Evolutionary conservation across 139 green algal species (phyloP).

Genomic region (Chlorella vulgaris): DNA sequence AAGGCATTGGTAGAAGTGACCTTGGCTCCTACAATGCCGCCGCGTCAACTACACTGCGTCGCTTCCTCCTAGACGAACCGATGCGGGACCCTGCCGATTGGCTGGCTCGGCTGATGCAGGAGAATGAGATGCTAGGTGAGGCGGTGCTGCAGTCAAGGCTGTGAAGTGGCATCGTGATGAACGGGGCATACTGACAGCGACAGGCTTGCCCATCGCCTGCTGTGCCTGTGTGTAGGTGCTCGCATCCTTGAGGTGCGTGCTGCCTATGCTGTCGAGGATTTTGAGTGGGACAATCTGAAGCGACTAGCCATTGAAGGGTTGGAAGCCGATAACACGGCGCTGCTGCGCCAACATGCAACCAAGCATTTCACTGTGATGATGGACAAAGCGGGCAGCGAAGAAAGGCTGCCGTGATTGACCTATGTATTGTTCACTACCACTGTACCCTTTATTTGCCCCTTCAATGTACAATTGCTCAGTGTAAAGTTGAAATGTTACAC

Average conservation of each 20-base stretch:
- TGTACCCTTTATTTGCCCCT: too few species aligned
- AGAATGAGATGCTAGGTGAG: slow-evolving; percentile 40
- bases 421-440: too few species aligned
- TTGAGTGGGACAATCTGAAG: slow-evolving; percentile 81
- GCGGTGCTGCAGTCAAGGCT: background rate
- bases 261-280: slow-evolving; percentile 75
- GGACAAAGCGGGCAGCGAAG: background rate
- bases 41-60: slow-evolving; percentile 29
- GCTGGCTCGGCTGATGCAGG: slow-evolving; percentile 41
- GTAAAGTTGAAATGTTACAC: too few species aligned
- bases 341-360: slow-evolving; percentile 56
- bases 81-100: slow-evolving; percentile 24
- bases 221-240: too few species aligned
- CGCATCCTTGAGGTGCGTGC: slow-evolving; percentile 80
- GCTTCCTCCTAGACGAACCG: slow-evolving; percentile 47
- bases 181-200: background rate
- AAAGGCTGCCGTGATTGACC: background rate
- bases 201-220: too few species aligned
- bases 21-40: slow-evolving; percentile 61
- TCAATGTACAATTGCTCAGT: too few species aligned
- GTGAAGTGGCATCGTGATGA: background rate
- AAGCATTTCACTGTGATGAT: slow-evolving; percentile 27
- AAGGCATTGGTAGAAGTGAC: slow-evolving; percentile 67
- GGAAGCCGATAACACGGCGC: slow-evolving; percentile 51
- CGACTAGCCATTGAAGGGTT: slow-evolving; percentile 50